Evolutionary conservation across 192 early-diverging fungal genomes (phyloP).

Genomic region (Coemansia sp.): DNA sequence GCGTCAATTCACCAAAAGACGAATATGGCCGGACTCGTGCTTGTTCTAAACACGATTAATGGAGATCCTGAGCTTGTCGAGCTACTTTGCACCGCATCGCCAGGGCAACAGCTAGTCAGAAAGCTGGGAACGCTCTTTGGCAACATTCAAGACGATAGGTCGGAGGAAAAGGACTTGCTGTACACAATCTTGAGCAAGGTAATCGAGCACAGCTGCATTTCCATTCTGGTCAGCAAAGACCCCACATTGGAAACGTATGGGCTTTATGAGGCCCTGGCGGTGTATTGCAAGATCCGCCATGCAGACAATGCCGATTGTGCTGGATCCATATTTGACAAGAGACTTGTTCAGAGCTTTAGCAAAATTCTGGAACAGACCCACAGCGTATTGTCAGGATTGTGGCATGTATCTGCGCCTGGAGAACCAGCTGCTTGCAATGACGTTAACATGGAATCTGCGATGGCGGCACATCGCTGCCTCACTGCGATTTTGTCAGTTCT

Average conservation of each 20-base stretch:
- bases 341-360: constrained; percentile 2
- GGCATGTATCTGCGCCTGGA: constrained; percentile 6
- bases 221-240: constrained; percentile 7
- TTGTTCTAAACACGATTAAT: constrained; percentile 39
- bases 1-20: constrained; percentile 23
- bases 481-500: constrained; percentile 18
- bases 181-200: constrained; percentile 27
- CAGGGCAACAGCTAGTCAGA: constrained; percentile 17
- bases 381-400: constrained; percentile 10
- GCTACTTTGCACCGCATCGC: constrained; percentile 17
- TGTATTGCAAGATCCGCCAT: constrained; percentile 25
- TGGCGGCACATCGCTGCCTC: constrained; percentile 25
- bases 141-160: constrained; percentile 27
- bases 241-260: constrained; percentile 15
- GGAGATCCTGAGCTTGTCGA: constrained; percentile 1
- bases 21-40: constrained; percentile 28
- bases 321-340: not conserved
- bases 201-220: constrained; percentile 13
- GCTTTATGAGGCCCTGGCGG: constrained; percentile 32
- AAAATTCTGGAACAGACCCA: not conserved
- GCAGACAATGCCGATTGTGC: constrained; percentile 5
- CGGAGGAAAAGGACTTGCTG: constrained; percentile 29
- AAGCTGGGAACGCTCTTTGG: constrained; percentile 40
- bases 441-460: constrained; percentile 12
- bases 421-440: not conserved